Evolutionary conservation across 140 eudicot genomes (phyloP).

Genomic region (Stevia rebaudiana): DNA sequence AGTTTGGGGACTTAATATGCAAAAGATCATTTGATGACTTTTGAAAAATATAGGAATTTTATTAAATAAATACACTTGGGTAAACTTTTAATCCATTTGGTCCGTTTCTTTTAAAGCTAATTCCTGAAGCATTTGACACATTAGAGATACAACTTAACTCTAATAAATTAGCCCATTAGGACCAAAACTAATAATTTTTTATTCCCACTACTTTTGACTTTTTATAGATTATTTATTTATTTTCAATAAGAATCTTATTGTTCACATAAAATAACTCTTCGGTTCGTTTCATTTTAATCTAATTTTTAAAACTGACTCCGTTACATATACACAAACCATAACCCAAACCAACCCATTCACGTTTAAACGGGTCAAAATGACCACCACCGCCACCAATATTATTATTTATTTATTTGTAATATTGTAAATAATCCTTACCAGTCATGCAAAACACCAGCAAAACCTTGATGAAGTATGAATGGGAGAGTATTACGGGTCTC

Average conservation of each 20-base stretch:
- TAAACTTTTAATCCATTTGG: not conserved
- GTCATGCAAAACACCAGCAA: slow-evolving; percentile 82
- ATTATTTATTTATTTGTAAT: no score
- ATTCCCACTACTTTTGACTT: no score
- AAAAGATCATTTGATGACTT: no score
- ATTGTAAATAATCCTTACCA: slow-evolving; percentile 46
- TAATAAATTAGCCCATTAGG: no score
- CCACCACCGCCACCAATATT: no score
- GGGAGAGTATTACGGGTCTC: slow-evolving; percentile 65
- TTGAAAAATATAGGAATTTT: not conserved
- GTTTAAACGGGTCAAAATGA: not conserved
- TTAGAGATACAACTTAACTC: no score
- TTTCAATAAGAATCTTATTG: no score
- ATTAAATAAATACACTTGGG: not conserved
- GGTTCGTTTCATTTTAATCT: not conserved
- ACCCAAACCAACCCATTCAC: not conserved
- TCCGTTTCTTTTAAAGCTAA: no score
- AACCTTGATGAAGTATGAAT: slow-evolving; percentile 75
- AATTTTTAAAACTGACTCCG: not conserved
- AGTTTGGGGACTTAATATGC: not conserved
- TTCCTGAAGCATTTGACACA: no score
- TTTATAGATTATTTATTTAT: no score
- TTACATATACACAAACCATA: not conserved
- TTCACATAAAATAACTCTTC: no score
- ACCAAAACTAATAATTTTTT: no score